Base-by-base conservation (phyloP, 768 basidiomycete genomes). In the Gyrodon lividus region DNA sequence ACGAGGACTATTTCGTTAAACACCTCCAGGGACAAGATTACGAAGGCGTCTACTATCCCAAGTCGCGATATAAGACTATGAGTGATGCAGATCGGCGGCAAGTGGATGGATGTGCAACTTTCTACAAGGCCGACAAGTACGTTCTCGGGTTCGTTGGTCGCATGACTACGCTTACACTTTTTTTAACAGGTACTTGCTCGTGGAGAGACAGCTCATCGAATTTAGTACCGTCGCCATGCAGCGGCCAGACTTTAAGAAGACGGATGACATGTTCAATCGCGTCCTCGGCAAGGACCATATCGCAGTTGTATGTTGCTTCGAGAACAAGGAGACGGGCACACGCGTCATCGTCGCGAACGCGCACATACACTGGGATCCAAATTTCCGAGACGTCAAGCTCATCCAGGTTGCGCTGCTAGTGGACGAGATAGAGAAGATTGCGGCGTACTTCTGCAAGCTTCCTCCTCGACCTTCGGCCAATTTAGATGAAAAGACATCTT, bases 251-350 rank as follows among this genome's bases (percentile, higher is more conserved):
- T 92, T 94, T 74, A 92, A 93, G 77, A 93, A 94, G 73, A 96
- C 93, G 16, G 94, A 98, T 63, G 96, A 98, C 74, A 95, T 98
- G 94, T 98, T 98, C 81, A 98, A 98, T 65, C 92, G 97, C 28
- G 93, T 98, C 48, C 81, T 98, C 59, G 88, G 89, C 55, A 91
- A 92, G 67, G 96, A 98, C 70, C 84, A 98, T 64, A 90, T 98
- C 57, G 93, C 93, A 41, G 83, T 93, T 57, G 76, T 95, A 51
- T 84, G 84, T 60, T 78, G 92, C 26, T 77, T 98, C 64, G 97
- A 99, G 74, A 87, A 89, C 70, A 82, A 81, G 54, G 78, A 82
- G 35, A 91, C 94, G 0, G 94, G 94, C 37, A 86, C 93, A 12
- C 85, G 96, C 14, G 72, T 97, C 50, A 81, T 98, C 62, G 80